Base-by-base conservation (phyloP, 2,329 filamentous ascomycete species). In the Onygenales sp. region DNA sequence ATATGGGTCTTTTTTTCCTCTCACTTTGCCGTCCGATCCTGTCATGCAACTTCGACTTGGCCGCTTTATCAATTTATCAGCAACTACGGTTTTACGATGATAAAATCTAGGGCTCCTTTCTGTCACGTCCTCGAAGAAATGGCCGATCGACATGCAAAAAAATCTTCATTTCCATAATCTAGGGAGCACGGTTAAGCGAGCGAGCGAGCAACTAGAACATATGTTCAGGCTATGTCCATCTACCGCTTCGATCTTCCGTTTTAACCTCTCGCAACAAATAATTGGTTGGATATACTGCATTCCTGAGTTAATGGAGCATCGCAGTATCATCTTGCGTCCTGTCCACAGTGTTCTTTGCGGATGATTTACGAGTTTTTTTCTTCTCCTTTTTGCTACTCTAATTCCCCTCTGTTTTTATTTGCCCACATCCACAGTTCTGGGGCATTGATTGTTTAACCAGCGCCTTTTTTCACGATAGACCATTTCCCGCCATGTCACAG, bases 211-310 rank as follows among this genome's bases (percentile, higher is more conserved):
- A 43, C 46, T 49, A 42, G 21, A 51, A 27, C 21, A 35, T 51
- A 32, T 43, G 21, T 44, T 51, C 31, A 14, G 41, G 31, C 46
- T 41, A 49, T 39, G 41, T 41, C 35, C 46, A 49, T 49, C 54
- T 57, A 39, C 54, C 54, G 59, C 58, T 52, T 59, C 59, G 52
- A 51, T 46, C 55, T 54, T 54, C 53, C 57, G 54, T 55, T 58
- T 53, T 53, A 45, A 39, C 41, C 35, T n/a, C 38, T 32, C 36
- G 13, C 49, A 51, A 13, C 17, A 14, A 21, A 38, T 44, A 3
- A 42, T 44, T 42, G 7, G 13, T 43, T 44, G 17, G 27, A 43
- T 17, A 27, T 27, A 27, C 21, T 27, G 21, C 21, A 27, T 27
- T 27, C 21, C 21, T 27, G 5, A 27, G 21, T 27, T 27, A 27